These are phyloP conservation scores for Casuarina cunninghamiana DNA, from an alignment of 306 rosid genomes.

Conservation along the genomic window DNA sequence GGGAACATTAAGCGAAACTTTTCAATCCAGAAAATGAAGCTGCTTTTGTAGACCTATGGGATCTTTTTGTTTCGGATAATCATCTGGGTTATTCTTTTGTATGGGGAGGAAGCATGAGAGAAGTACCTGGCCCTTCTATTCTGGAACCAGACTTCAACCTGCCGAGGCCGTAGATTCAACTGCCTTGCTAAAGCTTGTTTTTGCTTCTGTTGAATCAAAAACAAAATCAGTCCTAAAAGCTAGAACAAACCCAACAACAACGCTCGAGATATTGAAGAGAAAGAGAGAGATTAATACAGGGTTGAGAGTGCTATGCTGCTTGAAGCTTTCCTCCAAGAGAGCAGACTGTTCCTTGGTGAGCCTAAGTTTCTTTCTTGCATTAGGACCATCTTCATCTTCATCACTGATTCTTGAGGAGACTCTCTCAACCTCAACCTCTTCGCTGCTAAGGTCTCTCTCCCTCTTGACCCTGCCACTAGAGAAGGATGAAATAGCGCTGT, in stretches of 20 bases:
- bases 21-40: neutral
- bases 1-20: neutral
- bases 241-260: neutral
- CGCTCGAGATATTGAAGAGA: neutral
- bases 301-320: constrained; percentile 90
- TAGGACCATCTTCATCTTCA: constrained; percentile 86
- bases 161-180: constrained; percentile 74
- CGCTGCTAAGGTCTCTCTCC: constrained; percentile 78
- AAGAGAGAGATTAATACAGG: constrained; percentile 51
- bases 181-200: constrained; percentile 90
- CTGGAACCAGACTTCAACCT: constrained; percentile 99
- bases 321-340: constrained; percentile 89
- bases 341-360: constrained; percentile 91
- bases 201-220: constrained; percentile 64
- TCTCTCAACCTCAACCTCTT: constrained; percentile 65
- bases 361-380: constrained; percentile 88
- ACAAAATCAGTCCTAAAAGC: neutral
- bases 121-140: constrained; percentile 93
- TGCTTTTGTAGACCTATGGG: neutral
- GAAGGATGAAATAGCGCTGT: constrained; percentile 78
- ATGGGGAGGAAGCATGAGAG: neutral
- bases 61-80: neutral
- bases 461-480: constrained; percentile 76
- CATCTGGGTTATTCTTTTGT: neutral
- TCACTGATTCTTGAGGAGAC: constrained; percentile 73